Evolutionary conservation across 2,329 filamentous ascomycete genomes (phyloP).

Genomic region (Trichophyton simii): DNA sequence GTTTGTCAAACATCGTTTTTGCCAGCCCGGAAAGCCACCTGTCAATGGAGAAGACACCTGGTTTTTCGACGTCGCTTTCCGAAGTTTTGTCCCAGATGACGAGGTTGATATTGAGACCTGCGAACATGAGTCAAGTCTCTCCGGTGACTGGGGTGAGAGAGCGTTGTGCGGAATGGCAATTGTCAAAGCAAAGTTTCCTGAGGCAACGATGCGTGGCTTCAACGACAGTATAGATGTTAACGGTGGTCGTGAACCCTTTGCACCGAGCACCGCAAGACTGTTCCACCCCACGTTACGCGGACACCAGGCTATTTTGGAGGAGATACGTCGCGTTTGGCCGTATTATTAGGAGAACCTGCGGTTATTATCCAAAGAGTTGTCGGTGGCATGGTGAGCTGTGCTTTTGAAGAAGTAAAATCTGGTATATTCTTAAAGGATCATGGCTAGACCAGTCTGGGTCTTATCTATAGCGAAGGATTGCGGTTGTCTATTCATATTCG

Average conservation of each 20-base stretch:
- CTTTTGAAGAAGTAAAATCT: not conserved
- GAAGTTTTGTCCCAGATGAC: conserved; percentile 4
- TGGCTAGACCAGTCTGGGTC: not conserved
- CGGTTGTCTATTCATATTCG: not conserved
- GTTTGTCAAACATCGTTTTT: conserved; percentile 20
- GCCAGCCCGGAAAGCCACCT: conserved; percentile 15
- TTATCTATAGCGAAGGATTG: not conserved
- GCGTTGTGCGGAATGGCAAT: conserved; percentile 10
- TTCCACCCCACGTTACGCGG: conserved; percentile 20
- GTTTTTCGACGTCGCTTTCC: conserved; percentile 19
- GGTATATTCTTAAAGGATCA: not conserved
- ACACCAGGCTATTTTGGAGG: conserved; percentile 17
- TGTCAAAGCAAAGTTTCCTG: conserved; percentile 6
- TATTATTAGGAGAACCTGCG: not conserved
- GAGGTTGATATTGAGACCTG: conserved; percentile 7
- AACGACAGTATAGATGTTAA: not conserved
- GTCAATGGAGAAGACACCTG: conserved; percentile 14
- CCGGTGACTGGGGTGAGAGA: conserved; percentile 8
- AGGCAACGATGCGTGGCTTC: not conserved
- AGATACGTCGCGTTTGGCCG: conserved; percentile 11
- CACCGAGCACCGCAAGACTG: conserved; percentile 12
- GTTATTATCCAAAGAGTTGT: not conserved
- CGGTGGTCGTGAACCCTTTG: not conserved
- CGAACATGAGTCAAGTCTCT: not conserved
- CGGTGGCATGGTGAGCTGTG: not conserved